Percentiles rank a stretch among this genome's conserved stretches.
Conservation (phyloP, 495 filamentous ascomycete species). For the Tuber melanosporum region DNA sequence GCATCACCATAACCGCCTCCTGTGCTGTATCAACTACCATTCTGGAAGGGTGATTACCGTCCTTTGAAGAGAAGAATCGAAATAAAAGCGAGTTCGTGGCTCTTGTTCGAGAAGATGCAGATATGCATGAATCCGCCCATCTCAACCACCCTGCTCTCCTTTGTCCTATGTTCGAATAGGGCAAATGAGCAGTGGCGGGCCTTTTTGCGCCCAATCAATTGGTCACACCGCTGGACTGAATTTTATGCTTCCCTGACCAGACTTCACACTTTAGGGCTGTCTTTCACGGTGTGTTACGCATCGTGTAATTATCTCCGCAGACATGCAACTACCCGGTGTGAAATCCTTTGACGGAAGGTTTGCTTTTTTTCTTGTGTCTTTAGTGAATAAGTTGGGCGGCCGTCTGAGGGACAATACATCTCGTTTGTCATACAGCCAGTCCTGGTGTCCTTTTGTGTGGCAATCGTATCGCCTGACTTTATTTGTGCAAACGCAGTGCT, state of each 20-base stretch:
- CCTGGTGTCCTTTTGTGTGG: not conserved
- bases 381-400: slow-evolving; percentile 1
- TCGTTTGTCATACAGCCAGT: slow-evolving; percentile 9
- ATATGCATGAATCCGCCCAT: slow-evolving; percentile 17
- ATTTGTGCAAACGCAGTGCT: slow-evolving; percentile 21
- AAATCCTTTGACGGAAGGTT: slow-evolving; percentile 21
- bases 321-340: slow-evolving; percentile 27
- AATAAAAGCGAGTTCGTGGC: slow-evolving; percentile 6
- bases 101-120: slow-evolving; percentile 22
- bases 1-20: not conserved
- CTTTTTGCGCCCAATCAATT: slow-evolving; percentile 8
- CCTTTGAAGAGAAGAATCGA: not conserved
- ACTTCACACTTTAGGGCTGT: slow-evolving; percentile 29
- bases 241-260: slow-evolving; percentile 9
- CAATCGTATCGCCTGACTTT: slow-evolving; percentile 24
- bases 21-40: not conserved
- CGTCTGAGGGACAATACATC: slow-evolving; percentile 13
- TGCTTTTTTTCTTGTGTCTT: slow-evolving; percentile 19
- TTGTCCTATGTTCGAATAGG: slow-evolving; percentile 20
- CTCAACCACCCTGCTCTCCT: slow-evolving; percentile 8
- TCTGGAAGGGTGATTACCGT: not conserved
- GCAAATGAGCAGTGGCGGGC: not conserved
- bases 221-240: slow-evolving; percentile 5
- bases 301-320: slow-evolving; percentile 5
- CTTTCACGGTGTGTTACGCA: not conserved